A percentile compares a stretch with the other conserved stretches of the same genome.
Evolutionary conservation across 176 grass and related monocot species (phyloP).

Genomic region (Typha latifolia): DNA sequence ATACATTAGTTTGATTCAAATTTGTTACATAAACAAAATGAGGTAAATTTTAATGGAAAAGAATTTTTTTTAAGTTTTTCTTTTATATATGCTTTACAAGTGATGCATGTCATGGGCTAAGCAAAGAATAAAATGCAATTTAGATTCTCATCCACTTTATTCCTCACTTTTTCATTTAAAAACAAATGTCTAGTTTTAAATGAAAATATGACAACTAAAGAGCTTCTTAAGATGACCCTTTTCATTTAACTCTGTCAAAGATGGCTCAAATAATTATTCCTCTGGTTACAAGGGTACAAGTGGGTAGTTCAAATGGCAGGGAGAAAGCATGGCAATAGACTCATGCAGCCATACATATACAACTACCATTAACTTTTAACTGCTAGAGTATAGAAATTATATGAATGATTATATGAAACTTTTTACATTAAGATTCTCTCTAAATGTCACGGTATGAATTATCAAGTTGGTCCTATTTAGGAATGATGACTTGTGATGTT

Average conservation of each 20-base stretch:
- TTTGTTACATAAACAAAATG: too few relatives aligned
- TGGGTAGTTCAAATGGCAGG: background rate
- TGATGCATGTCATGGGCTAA: background rate
- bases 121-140: background rate
- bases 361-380: too few relatives aligned
- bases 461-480: too few relatives aligned
- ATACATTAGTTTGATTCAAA: too few relatives aligned
- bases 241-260: background rate
- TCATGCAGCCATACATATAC: too few relatives aligned
- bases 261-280: background rate
- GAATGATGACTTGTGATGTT: too few relatives aligned
- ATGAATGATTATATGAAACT: too few relatives aligned
- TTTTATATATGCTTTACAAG: background rate
- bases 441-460: too few relatives aligned
- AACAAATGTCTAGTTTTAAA: background rate
- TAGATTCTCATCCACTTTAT: background rate
- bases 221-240: background rate
- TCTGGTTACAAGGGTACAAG: background rate
- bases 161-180: background rate
- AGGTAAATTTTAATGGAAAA: too few relatives aligned
- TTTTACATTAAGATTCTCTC: too few relatives aligned
- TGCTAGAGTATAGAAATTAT: too few relatives aligned
- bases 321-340: background rate
- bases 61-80: background rate
- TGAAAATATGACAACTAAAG: background rate